Evolutionary conservation across 345 rosid species (phyloP).

Genomic region (Atalantia buxifolia): DNA sequence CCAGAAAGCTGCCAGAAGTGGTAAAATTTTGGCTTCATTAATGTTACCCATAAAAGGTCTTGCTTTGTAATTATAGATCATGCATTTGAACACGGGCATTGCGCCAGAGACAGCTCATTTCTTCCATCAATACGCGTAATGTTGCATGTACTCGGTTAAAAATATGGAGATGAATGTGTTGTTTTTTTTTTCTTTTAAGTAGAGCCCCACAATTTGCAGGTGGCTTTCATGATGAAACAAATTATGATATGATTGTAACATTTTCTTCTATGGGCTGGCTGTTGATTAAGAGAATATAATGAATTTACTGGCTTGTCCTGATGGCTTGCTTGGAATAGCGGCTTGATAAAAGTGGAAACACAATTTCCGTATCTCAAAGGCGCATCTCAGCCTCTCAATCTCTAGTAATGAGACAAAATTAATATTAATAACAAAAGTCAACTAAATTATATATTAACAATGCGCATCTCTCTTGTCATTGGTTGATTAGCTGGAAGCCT

Average conservation of each 20-base stretch:
- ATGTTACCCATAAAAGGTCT: not conserved
- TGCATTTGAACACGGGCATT: not conserved
- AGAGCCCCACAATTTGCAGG: not conserved
- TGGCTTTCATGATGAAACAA: too few relatives aligned
- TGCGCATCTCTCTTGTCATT: not conserved
- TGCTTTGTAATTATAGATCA: not conserved
- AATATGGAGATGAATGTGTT: not conserved
- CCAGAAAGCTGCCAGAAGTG: not conserved
- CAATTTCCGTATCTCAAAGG: not conserved
- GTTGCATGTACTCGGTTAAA: not conserved
- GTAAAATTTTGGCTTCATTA: not conserved
- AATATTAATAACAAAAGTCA: not conserved
- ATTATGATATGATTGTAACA: too few relatives aligned
- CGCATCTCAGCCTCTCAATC: not conserved
- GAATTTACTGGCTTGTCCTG: not conserved
- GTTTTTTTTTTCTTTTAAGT: not conserved
- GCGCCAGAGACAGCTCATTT: not conserved
- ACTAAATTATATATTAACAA: not conserved
- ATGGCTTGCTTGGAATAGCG: not conserved
- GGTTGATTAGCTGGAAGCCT: slow-evolving; percentile 15
- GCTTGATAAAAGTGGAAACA: not conserved
- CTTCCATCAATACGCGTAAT: not conserved
- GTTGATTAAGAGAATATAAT: too few relatives aligned
- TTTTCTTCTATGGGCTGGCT: too few relatives aligned
- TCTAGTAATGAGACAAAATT: not conserved